Conservation (phyloP, 176 grass and related monocot genomes). For the Carex myosuroides region DNA sequence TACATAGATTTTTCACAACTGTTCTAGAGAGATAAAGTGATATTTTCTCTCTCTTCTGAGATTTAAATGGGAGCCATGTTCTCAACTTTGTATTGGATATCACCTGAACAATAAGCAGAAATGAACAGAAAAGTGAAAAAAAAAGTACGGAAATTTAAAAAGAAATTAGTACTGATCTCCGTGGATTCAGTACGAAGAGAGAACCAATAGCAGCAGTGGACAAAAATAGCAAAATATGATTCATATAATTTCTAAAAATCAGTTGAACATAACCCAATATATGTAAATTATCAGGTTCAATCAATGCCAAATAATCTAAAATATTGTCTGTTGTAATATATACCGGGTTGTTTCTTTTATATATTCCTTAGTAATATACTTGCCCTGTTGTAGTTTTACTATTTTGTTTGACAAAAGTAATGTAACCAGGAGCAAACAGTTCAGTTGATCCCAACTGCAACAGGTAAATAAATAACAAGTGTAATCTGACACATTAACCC, state of each 20-base stretch:
- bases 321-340: neutral
- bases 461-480: neutral
- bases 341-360: neutral
- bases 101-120: constrained; percentile 28
- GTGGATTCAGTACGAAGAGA: neutral
- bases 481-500: neutral
- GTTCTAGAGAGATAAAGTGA: constrained; percentile 36
- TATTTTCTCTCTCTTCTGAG: constrained; percentile 35
- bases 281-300: neutral
- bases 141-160: neutral
- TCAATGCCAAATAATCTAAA: neutral
- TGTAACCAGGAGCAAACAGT: neutral
- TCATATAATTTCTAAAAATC: neutral
- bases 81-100: constrained; percentile 35
- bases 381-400: neutral
- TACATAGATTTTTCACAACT: constrained; percentile 30
- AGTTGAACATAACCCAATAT: neutral
- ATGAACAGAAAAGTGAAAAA: neutral
- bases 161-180: neutral
- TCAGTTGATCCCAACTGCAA: neutral
- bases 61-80: constrained; percentile 30
- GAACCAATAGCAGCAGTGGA: neutral
- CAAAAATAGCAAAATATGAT: neutral
- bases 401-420: neutral
- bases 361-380: neutral